These are phyloP conservation scores for Sporothrix luriei DNA, from an alignment of 2,329 filamentous ascomycete genomes.

Conservation along the genomic window DNA sequence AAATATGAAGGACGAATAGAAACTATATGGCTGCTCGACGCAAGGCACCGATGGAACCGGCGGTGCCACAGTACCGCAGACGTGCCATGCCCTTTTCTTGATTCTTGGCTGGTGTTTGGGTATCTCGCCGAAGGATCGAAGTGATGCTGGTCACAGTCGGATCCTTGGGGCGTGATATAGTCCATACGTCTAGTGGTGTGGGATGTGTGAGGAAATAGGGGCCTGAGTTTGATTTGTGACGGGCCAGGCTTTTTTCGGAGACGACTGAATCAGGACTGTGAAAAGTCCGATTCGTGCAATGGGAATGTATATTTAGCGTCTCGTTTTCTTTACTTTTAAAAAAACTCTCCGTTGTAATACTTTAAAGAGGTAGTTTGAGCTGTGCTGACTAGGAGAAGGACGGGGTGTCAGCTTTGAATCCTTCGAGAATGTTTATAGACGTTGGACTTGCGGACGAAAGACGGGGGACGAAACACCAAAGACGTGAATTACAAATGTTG, in stretches of 20 bases:
- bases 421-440: slow-evolving; percentile 16
- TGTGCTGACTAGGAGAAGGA: background rate
- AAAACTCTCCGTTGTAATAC: too few species aligned
- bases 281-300: background rate
- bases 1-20: background rate
- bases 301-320: too few species aligned
- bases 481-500: background rate
- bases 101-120: background rate
- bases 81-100: background rate
- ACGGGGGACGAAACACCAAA: background rate
- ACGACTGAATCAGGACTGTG: background rate
- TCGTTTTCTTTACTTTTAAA: too few species aligned
- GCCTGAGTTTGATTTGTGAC: background rate
- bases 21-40: background rate
- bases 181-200: background rate
- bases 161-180: background rate
- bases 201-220: background rate
- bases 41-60: slow-evolving; percentile 14
- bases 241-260: background rate
- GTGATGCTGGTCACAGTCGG: background rate
- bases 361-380: background rate
- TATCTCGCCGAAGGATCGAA: slow-evolving; percentile 3
- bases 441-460: background rate
- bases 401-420: slow-evolving; percentile 13
- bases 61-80: background rate